Percentiles rank a stretch among this genome's conserved stretches.
Conservation (phyloP, 2,329 filamentous ascomycete species). For the Delphinella strobiligena region DNA sequence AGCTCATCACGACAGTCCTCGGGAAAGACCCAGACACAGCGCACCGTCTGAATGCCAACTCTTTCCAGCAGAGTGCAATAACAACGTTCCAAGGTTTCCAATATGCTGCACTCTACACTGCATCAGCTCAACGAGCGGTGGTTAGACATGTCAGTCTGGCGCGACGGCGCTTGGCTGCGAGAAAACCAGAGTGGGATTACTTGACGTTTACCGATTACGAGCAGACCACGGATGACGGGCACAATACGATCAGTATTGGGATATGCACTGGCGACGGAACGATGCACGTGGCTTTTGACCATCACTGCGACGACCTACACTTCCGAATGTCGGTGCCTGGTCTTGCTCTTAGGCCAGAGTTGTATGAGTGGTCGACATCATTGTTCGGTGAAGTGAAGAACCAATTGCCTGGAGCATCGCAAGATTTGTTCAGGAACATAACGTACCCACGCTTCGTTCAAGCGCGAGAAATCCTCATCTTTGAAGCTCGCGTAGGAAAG, state of each 20-base stretch:
- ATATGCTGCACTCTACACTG: neutral
- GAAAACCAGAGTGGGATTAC: neutral
- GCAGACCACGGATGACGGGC: neutral
- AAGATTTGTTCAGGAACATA: neutral
- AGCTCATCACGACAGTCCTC: too few relatives aligned
- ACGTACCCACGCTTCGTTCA: neutral
- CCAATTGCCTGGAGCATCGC: neutral
- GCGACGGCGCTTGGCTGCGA: too few relatives aligned
- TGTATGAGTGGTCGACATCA: neutral
- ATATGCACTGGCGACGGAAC: neutral
- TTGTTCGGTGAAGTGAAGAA: neutral
- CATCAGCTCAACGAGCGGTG: too few relatives aligned
- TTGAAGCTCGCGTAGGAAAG: neutral
- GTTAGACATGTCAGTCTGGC: too few relatives aligned
- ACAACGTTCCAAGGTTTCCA: neutral
- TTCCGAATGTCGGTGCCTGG: neutral
- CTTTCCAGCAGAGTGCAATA: neutral
- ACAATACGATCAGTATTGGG: constrained; percentile 1
- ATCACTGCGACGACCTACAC: neutral
- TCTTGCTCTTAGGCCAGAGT: too few relatives aligned
- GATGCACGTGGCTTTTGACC: neutral
- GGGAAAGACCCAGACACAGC: neutral
- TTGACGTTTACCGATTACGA: neutral
- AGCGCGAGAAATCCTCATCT: neutral
- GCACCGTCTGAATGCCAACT: neutral